Evolutionary conservation across 805 yeast genomes (phyloP), one percentile per base, ranked within the genome.

Genomic region (Phaffomyces thermotolerans): DNA sequence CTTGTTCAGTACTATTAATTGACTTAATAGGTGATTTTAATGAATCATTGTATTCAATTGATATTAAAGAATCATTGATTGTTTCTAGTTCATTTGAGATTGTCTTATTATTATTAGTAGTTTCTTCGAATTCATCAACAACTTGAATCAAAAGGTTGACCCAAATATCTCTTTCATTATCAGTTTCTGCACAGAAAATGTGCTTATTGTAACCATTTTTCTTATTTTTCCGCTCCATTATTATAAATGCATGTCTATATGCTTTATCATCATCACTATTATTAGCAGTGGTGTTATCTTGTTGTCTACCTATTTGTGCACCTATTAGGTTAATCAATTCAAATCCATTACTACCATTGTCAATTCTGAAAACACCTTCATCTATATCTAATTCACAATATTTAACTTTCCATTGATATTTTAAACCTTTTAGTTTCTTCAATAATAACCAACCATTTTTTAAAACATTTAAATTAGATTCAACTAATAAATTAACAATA

Each of bases 181-280:
- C 83, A 8, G 83, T 78, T 58, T 89, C 95, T 2, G 93, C 83
- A 61, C 95, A 86, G 42, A 88, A 73, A 40, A 76, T 72, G 54
- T 82, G 86, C 50, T 72, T 79, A 1, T 76, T 74, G 25, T 45
- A 52, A 3, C 40, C 40, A 36, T 6, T 53, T 37, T n/a, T 47
- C 40, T 7, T 56, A 50, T 65, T 69, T 40, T 67, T 68, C 4
- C 71, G 60, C 43, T 76, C 81, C 63, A 75, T 62, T 3, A 76
- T 63, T 29, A 78, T 67, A 51, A 81, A 76, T 1, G 84, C 84
- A 60, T 81, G 84, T 41, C 81, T 62, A 45, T 72, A 75, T 6
- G 61, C 45, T 13, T 55, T 45, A 32, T 62, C 62, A 32, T 55
- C 61, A 34, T 54, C 61, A 8, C 15, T 25, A 42, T 27, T 34